A percentile compares a stretch with the other conserved stretches of the same genome.
Evolutionary conservation across 495 filamentous ascomycete genomes (phyloP).

Genomic region (Glarea lozoyensis): DNA sequence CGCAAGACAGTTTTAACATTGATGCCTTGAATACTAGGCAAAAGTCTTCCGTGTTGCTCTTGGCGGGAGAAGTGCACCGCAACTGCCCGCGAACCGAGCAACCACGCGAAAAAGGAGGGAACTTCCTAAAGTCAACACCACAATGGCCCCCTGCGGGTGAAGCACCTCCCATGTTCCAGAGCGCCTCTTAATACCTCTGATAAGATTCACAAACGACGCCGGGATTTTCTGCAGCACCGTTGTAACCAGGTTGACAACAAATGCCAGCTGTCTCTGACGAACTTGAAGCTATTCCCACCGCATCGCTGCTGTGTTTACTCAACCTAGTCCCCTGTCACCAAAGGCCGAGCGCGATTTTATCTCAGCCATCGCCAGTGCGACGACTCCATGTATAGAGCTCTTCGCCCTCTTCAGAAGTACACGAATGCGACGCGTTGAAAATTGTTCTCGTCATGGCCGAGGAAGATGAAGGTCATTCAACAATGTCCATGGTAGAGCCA

Average conservation of each 20-base stretch:
- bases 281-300: not conserved
- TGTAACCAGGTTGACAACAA: not conserved
- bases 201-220: not conserved
- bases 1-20: too few species aligned
- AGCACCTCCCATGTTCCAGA: too few species aligned
- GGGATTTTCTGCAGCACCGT: not conserved
- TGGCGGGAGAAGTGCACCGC: not conserved
- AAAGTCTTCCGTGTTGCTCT: too few species aligned
- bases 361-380: not conserved
- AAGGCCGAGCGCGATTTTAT: slow-evolving; percentile 11
- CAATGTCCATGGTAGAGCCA: slow-evolving; percentile 2
- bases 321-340: too few species aligned
- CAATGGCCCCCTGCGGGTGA: not conserved
- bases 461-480: slow-evolving; percentile 10
- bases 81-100: not conserved
- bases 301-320: not conserved
- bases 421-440: slow-evolving; percentile 18
- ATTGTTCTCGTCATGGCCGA: slow-evolving; percentile 16
- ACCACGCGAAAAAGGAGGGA: too few species aligned
- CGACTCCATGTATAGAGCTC: not conserved
- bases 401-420: not conserved
- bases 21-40: too few species aligned
- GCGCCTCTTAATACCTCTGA: not conserved
- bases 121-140: not conserved
- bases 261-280: not conserved